Evolutionary conservation across 177 flowering plant genomes (phyloP).

Genomic region (Vitis hybrid): DNA sequence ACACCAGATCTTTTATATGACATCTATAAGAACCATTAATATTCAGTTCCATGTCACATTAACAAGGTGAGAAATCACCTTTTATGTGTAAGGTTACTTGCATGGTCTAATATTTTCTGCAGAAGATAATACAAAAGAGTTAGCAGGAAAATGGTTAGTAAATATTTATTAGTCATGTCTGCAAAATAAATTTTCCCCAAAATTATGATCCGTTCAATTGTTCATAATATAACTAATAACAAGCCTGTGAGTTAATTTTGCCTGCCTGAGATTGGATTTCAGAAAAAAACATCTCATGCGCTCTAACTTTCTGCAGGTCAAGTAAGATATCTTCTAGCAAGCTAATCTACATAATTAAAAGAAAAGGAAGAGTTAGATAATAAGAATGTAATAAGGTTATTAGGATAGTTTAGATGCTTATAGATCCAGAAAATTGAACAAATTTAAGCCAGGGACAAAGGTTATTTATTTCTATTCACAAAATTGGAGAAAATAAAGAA

Average conservation of each 20-base stretch:
- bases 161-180: background rate
- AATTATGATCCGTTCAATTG: background rate
- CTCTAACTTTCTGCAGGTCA: constrained; percentile 46
- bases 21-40: background rate
- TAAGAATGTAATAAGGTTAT: background rate
- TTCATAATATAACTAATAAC: background rate
- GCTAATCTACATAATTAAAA: constrained; percentile 44
- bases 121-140: constrained; percentile 15
- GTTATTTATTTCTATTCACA: background rate
- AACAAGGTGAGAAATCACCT: constrained; percentile 37
- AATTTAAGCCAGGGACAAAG: too few relatives aligned
- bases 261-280: constrained; percentile 57
- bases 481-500: background rate
- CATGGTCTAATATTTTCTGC: constrained; percentile 39
- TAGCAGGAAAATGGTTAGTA: constrained; percentile 5
- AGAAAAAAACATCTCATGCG: constrained; percentile 36
- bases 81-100: constrained; percentile 21
- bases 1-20: constrained; percentile 2
- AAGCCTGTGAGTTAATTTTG: background rate
- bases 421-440: too few relatives aligned
- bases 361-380: constrained; percentile 4
- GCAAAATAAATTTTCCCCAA: background rate
- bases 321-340: constrained; percentile 53
- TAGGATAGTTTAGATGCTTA: background rate
- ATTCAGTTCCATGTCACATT: background rate